Base-by-base conservation (phyloP, 768 basidiomycete genomes). In the Russula dissimulans region DNA sequence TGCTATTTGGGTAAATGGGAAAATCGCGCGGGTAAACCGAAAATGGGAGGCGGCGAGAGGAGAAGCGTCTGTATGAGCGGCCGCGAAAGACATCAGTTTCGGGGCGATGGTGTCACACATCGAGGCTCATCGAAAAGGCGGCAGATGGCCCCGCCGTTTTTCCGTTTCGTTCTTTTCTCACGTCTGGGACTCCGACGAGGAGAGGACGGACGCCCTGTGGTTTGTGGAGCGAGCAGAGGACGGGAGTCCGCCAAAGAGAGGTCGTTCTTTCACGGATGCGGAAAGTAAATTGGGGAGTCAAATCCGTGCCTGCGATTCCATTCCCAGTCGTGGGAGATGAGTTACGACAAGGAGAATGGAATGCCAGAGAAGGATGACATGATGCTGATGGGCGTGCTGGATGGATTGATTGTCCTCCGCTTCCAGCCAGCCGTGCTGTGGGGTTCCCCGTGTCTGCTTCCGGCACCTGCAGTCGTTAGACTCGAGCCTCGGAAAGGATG, bases 161-260 rank as follows among this genome's bases (percentile, higher is more conserved):
- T 57, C 41, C 29, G 18, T 57, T 57, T 50, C 41, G 29, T 43
- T 49, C 32, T 43, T 26, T 34, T 51, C 42, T 36, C 49, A 38
- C 56, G 46, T 44, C 14, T 36, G 18, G 32, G 57, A 44, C 57
- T 51, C 56, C 47, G 56, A 49, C 47, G 47, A 49, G 47, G 46
- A 60, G 22, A 50, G 29, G 7, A n/a, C 53, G 10, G 11, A 26
- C 31, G n/a, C 52, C 45, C 39, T 47, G 51, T 53, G 58, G 38
- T 29, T 8, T 29, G 22, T 41, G 11, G 48, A 41, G 48, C 22
- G 4, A n/a, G 56, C 26, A 22, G 6, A n/a, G 9, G 39, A 12
- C 11, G 10, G 39, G 39, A 11, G 39, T 11, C 39, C 9, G 39
- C 15, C 10, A 14, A 8, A 41, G 10, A 15, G 10, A 41, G 11